Evolutionary conservation across 495 filamentous ascomycete genomes (phyloP).

Genomic region (Neurospora terricola): DNA sequence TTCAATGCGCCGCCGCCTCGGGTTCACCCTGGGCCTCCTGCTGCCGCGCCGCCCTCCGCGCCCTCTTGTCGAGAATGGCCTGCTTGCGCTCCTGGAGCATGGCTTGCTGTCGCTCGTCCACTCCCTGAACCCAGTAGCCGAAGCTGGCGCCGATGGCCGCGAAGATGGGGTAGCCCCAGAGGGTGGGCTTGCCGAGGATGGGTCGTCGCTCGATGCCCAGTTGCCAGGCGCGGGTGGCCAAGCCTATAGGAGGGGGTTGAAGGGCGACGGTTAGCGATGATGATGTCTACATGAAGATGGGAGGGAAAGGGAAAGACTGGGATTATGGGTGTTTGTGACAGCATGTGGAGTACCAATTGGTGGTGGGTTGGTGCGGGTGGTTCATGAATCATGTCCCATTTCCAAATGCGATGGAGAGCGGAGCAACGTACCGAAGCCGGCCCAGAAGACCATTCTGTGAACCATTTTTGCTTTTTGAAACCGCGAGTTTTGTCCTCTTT

Average conservation of each 20-base stretch:
- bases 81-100: slow-evolving; percentile 67
- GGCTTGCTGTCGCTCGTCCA: slow-evolving; percentile 66
- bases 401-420: slow-evolving; percentile 5
- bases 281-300: background rate
- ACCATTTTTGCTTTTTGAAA: slow-evolving; percentile 34
- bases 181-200: slow-evolving; percentile 62
- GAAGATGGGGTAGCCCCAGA: slow-evolving; percentile 91
- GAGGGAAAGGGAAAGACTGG: background rate
- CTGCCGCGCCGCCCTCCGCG: slow-evolving; percentile 57
- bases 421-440: slow-evolving; percentile 73
- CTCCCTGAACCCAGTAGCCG: slow-evolving; percentile 89
- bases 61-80: slow-evolving; percentile 77
- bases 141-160: slow-evolving; percentile 76
- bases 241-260: slow-evolving; percentile 42
- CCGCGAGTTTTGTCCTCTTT: background rate
- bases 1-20: slow-evolving; percentile 17
- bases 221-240: slow-evolving; percentile 87
- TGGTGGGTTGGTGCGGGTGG: background rate
- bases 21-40: slow-evolving; percentile 12
- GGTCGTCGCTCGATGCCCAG: slow-evolving; percentile 98
- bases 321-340: background rate
- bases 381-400: background rate
- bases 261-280: background rate
- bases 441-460: slow-evolving; percentile 86
- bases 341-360: background rate